Percentiles rank a stretch among this genome's conserved stretches.
Evolutionary conservation across 2,329 filamentous ascomycete genomes (phyloP).

Genomic region (Trichophyton mentagrophytes): DNA sequence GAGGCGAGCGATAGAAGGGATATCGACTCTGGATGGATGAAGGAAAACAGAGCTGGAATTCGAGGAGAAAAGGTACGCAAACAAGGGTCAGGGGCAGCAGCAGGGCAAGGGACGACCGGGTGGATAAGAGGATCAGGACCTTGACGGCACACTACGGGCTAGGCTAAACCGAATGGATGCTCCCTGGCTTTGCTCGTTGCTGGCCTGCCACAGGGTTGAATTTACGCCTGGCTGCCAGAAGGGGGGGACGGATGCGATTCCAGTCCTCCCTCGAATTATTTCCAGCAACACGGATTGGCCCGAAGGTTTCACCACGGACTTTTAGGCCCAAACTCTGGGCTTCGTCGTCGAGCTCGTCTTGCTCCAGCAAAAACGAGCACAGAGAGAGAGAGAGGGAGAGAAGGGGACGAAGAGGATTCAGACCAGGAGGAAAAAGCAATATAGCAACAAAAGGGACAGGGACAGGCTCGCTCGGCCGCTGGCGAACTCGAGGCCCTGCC

Average conservation of each 20-base stretch:
- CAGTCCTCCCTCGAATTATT: not conserved
- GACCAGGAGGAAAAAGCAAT: too few relatives aligned
- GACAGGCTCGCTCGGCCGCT: not conserved
- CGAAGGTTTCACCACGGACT: slow-evolving; percentile 3
- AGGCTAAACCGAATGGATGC: not conserved
- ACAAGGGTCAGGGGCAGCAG: slow-evolving; percentile 1
- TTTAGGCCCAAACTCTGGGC: not conserved
- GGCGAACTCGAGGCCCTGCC: not conserved
- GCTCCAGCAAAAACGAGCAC: not conserved
- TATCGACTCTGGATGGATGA: not conserved
- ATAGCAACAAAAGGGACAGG: too few relatives aligned
- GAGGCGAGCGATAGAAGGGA: not conserved
- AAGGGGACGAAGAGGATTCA: too few relatives aligned
- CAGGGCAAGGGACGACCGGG: not conserved
- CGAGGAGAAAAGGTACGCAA: not conserved
- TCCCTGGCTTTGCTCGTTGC: not conserved
- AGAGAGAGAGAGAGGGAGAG: too few relatives aligned
- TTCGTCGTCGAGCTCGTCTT: not conserved
- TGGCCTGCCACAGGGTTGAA: not conserved
- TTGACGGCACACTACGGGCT: not conserved
- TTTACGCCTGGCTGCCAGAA: not conserved
- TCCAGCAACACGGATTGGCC: slow-evolving; percentile 3
- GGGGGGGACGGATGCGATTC: not conserved
- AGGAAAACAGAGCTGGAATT: not conserved
- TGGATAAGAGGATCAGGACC: not conserved